Evolutionary conservation across 495 filamentous ascomycete species (phyloP).

Genomic region (Talaromyces trachyspermus): DNA sequence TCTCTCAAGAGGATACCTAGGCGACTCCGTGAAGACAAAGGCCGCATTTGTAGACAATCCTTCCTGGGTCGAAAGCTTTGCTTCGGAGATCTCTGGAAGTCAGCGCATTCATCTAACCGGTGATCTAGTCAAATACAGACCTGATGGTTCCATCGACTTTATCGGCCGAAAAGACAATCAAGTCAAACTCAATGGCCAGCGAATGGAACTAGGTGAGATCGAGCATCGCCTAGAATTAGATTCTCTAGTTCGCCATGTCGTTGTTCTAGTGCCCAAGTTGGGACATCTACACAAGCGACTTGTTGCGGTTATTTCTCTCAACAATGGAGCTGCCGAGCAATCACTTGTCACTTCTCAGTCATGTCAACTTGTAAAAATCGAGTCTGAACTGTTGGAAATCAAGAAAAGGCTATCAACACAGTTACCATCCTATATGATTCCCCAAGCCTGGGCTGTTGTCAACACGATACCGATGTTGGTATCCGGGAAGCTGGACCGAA

Average conservation of each 20-base stretch:
- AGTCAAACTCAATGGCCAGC: constrained; percentile 60
- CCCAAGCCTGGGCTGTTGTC: constrained; percentile 36
- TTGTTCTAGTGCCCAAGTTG: constrained; percentile 39
- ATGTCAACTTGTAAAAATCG: constrained; percentile 29
- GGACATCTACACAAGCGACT: constrained; percentile 33
- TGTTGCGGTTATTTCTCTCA: constrained; percentile 36
- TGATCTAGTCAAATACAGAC: constrained; percentile 46
- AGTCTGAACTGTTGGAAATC: constrained; percentile 24
- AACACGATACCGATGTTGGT: constrained; percentile 39
- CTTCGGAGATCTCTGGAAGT: constrained; percentile 11
- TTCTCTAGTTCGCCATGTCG: constrained; percentile 31
- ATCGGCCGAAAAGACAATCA: constrained; percentile 59
- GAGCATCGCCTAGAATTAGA: constrained; percentile 33
- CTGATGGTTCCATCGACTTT: constrained; percentile 43
- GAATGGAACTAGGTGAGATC: constrained; percentile 54
- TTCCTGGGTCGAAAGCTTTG: constrained; percentile 24
- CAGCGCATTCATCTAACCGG: constrained; percentile 42
- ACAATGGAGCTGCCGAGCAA: constrained; percentile 21
- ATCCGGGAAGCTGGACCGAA: constrained; percentile 44
- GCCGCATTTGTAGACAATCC: constrained; percentile 38
- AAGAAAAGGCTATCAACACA: constrained; percentile 29
- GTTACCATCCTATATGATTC: constrained; percentile 44
- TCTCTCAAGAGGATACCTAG: constrained; percentile 46
- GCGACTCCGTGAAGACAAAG: constrained; percentile 43
- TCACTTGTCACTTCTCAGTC: constrained; percentile 24